Base-by-base conservation (phyloP, 345 rosid genomes). In the Atalantia buxifolia region DNA sequence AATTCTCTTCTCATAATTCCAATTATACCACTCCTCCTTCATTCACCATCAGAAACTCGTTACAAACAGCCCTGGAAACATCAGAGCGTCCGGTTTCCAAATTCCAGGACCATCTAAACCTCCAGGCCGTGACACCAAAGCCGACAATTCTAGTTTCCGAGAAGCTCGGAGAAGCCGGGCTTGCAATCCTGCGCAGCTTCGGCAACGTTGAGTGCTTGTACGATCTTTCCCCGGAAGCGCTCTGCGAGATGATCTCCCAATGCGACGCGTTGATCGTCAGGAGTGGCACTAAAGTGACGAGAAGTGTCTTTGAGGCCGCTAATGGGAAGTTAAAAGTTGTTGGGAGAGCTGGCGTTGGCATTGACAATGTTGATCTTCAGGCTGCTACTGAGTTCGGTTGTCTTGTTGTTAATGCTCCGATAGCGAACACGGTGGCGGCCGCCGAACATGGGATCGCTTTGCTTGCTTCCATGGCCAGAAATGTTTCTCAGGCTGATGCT, bases 321-420 rank as follows among this genome's bases (percentile, higher is more conserved):
- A 85, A 89, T 63, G 93, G 98, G 73, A n/a, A 83, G 68, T 71
- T 93, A 71, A 92, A 93, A 81, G 96, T 93, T 57, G 96, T 93
- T 4, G 98, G 98, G 33, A 84, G 98, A 21, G 98, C 96, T 16
- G 98, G 96, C 0, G 96, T 92, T 30, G 98, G 96, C 8, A 93
- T 93, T 38, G 98, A 93, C 73, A 92, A 92, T 72, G 96, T 93
- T 19, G 94, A 93, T 83, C 87, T 92, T n/a, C 92, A 88, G n/a
- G 98, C 98, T 3, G 96, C 98, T 21, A 93, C 96, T 1, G 96
- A 93, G 83, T 81, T 83, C 4, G 98, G 96, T 0, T 93, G 98
- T 72, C 78, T 93, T 48, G 96, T 93, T 57, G 96, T 93, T 22
- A 93, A 92, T 77, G 96, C 94, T 7, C 98, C 98, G 3, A 92